Percentiles rank a stretch among this genome's conserved stretches.
Evolutionary conservation across 78 protist species (phyloP).

Genomic region (Planoprotostelium fungivorum): DNA sequence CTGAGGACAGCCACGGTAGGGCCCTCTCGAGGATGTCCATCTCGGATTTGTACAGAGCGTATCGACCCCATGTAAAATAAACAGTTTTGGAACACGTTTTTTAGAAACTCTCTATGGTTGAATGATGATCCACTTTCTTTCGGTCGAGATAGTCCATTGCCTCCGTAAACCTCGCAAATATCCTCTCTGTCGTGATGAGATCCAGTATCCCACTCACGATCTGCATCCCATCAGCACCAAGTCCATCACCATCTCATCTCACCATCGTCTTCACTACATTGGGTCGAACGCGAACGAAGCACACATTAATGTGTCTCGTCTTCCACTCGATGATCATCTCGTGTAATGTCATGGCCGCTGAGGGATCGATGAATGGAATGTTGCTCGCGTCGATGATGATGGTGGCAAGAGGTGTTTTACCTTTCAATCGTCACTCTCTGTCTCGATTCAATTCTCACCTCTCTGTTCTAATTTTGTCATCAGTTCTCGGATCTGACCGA

Average conservation of each 20-base stretch:
- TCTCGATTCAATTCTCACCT: background rate
- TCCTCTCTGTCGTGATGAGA: background rate
- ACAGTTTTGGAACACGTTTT: no score
- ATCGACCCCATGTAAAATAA: no score
- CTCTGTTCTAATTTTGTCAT: slow-evolving; percentile 39
- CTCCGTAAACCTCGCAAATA: background rate
- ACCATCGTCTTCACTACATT: background rate
- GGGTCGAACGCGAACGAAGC: slow-evolving; percentile 20
- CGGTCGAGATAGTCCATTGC: background rate
- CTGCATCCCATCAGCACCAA: background rate
- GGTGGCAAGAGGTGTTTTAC: slow-evolving; percentile 35
- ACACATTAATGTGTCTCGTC: slow-evolving; percentile 30
- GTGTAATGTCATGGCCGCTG: slow-evolving; percentile 31
- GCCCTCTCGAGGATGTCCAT: no score
- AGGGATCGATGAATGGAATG: slow-evolving; percentile 48
- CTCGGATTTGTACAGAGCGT: no score
- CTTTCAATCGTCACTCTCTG: background rate
- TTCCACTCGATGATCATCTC: slow-evolving; percentile 56
- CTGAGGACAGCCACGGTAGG: no score
- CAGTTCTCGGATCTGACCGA: slow-evolving; percentile 45
- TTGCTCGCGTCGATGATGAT: slow-evolving; percentile 49
- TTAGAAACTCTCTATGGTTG: no score
- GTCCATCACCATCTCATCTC: background rate
- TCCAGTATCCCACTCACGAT: background rate
- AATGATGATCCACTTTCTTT: no score